Evolutionary conservation across 768 basidiomycete species (phyloP), one percentile per base, ranked within the genome.

Genomic region (Chiua virens): DNA sequence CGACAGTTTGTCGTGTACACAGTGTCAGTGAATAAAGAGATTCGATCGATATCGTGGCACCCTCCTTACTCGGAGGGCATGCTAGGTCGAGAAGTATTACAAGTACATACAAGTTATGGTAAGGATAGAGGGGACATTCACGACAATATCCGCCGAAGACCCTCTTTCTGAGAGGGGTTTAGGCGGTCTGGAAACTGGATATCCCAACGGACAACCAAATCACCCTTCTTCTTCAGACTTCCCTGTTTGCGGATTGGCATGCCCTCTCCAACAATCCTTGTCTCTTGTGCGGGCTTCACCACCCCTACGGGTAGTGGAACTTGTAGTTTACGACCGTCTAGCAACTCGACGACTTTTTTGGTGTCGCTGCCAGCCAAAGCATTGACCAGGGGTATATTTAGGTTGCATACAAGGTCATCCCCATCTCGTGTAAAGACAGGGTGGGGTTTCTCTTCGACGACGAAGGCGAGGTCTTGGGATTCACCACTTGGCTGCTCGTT

Each of bases 371-470:
- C 88, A 0, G 85, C 70, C 20, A 98, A 73, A 1, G 95, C 94
- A 28, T 97, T 92, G 21, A 92, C 83, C 1, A 98, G 80, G 13
- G 92, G 78, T 47, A 98, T 72, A 55, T 78, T 74, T 37, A 88
- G 49, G 18, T 66, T 75, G 51, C 79, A 78, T 39, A 79, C 63
- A 41, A 98, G 79, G 66, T 97, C 85, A 71, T 96, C 89, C 28
- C 87, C 92, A 8, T 89, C 85, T 21, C 95, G 79, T 52, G 73
- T 79, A 70, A 91, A 97, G 17, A 76, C 67, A 0, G 78, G 69
- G 68, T 98, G 91, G 9, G 87, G 85, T 71, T 96, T 98, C 72
- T 98, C 93, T 69, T 97, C 95, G n/a, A 97, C 83, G 42, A 96
- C 83, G 65, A 99, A 98, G 28, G 94, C 94, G n/a, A 99, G 79